Conservation (phyloP, 2,329 filamentous ascomycete species). For the Trichoderma atrobrunneum region DNA sequence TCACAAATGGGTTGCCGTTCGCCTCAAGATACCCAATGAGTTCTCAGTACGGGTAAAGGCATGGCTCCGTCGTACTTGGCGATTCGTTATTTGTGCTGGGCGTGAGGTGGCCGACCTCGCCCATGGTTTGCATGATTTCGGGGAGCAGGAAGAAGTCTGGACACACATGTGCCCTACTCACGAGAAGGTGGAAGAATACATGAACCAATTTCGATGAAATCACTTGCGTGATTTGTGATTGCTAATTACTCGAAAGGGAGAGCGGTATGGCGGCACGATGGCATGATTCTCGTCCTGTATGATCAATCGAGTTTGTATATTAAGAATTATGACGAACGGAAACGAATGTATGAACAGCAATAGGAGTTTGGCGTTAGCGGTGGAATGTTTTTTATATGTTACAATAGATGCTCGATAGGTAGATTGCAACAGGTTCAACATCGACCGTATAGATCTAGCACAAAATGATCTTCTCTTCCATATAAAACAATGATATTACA, state of each 20-base stretch:
- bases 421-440: background rate
- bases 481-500: background rate
- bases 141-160: constrained; percentile 26
- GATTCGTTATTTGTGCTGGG: constrained; percentile 10
- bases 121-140: constrained; percentile 24
- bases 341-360: background rate
- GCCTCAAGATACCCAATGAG: constrained; percentile 58
- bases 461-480: background rate
- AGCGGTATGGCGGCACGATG: background rate
- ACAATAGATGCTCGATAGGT: background rate
- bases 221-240: background rate
- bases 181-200: constrained; percentile 4
- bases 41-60: constrained; percentile 48
- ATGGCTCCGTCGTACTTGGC: constrained; percentile 39
- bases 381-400: background rate
- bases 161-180: constrained; percentile 25
- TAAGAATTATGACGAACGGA: background rate
- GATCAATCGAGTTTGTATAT: background rate
- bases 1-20: constrained; percentile 56
- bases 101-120: constrained; percentile 19
- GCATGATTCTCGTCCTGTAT: background rate
- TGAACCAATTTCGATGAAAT: constrained; percentile 8
- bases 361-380: background rate
- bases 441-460: background rate
- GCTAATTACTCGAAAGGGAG: background rate